phyloP scores from a whole-genome alignment of 352 stramenopile species.

The Aphanomyces cochlioides region DNA sequence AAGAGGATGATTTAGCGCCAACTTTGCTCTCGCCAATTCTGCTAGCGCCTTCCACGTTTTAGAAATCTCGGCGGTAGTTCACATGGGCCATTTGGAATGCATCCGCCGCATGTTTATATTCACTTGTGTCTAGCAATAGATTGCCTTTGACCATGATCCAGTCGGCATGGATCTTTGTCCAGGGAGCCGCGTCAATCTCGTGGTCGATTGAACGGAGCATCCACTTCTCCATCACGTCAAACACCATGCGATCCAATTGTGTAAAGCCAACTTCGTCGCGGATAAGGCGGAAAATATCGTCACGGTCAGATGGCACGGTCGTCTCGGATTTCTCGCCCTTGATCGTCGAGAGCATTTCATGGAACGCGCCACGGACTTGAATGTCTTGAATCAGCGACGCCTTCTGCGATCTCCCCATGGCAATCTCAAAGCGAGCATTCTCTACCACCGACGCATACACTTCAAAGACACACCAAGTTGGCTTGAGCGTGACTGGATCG shows the following conservation, averaged over 20 bases:
- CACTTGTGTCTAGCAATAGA: background rate
- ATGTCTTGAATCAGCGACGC: background rate
- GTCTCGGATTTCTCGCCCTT: slow-evolving; percentile 1
- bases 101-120: background rate
- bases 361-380: background rate
- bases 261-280: background rate
- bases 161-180: background rate
- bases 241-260: slow-evolving; percentile 11
- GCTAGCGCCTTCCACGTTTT: no score
- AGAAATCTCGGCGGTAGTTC: background rate
- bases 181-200: background rate
- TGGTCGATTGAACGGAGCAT: background rate
- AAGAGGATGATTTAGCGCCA: no score
- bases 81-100: background rate
- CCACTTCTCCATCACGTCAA: background rate
- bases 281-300: slow-evolving; percentile 8
- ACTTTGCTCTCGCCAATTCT: no score
- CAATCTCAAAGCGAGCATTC: slow-evolving; percentile 14
- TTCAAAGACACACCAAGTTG: slow-evolving; percentile 17
- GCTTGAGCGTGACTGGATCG: background rate
- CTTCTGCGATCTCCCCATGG: background rate
- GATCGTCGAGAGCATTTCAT: background rate
- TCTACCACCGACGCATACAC: background rate
- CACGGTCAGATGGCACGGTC: background rate
- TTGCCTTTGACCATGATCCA: background rate